phyloP scores from a whole-genome alignment of 2,329 filamentous ascomycete species.

The Remersonia thermophila region DNA sequence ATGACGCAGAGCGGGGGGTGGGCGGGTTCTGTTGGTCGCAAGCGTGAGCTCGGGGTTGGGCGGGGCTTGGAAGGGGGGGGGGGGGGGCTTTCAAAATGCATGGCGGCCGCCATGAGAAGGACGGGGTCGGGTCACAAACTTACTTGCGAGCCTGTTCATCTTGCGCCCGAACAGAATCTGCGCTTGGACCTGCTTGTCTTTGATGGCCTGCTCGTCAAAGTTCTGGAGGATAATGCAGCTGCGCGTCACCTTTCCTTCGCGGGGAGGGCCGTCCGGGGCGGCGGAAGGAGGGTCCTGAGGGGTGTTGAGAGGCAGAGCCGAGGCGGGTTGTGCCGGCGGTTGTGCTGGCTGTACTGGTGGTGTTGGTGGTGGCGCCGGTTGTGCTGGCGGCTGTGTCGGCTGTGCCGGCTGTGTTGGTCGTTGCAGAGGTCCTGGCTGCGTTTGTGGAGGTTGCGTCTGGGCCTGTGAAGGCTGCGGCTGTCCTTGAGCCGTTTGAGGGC shows the following conservation, averaged over 20 bases:
- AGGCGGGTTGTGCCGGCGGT: constrained; percentile 9
- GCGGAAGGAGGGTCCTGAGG: constrained; percentile 18
- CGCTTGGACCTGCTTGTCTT: constrained; percentile 44
- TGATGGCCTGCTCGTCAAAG: constrained; percentile 44
- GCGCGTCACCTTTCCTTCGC: constrained; percentile 41
- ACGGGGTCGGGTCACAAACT: too few species aligned
- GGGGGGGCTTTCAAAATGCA: too few species aligned
- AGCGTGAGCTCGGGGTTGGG: too few species aligned
- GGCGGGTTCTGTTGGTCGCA: constrained; percentile 33
- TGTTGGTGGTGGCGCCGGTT: not conserved
- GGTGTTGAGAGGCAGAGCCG: constrained; percentile 14
- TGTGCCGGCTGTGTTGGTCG: constrained; percentile 9
- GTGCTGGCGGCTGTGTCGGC: constrained; percentile 8
- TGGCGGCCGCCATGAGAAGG: too few species aligned
- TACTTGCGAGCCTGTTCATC: constrained; percentile 45
- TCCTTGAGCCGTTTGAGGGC: too few species aligned
- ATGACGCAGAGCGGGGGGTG: constrained; percentile 59
- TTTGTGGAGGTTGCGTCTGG: too few species aligned
- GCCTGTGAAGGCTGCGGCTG: too few species aligned
- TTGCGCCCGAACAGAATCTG: constrained; percentile 47
- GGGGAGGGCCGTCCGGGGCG: constrained; percentile 21
- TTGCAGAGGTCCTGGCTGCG: not conserved
- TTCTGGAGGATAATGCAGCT: constrained; percentile 49
- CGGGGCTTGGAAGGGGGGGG: too few species aligned
- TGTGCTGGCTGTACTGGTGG: not conserved